A percentile compares a stretch with the other conserved stretches of the same genome.
Conservation (phyloP, 2,329 filamentous ascomycete species). For the Paraconiothyrium sp. region DNA sequence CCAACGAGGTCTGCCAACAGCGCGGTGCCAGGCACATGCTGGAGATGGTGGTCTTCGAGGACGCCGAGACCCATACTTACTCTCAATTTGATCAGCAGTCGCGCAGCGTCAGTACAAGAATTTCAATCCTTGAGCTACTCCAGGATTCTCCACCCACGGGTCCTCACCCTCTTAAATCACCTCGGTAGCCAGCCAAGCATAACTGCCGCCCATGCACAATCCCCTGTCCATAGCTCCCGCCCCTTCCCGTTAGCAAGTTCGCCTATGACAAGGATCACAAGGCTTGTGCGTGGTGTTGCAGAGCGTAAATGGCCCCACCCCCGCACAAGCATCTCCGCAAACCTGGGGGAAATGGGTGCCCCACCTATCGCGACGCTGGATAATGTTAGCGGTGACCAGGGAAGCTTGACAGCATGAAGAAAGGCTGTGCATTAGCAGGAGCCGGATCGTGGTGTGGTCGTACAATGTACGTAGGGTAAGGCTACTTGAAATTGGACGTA, state of each 20-base stretch:
- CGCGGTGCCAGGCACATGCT: conserved; percentile 34
- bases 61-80: conserved; percentile 32
- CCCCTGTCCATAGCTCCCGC: background rate
- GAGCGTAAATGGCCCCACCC: conserved; percentile 11
- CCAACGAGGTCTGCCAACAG: conserved; percentile 28
- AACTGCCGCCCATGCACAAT: conserved; percentile 9
- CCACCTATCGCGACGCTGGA: conserved; percentile 8
- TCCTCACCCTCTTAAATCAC: conserved; percentile 2
- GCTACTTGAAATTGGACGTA: background rate
- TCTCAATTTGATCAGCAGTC: background rate
- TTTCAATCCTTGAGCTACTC: background rate
- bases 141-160: background rate
- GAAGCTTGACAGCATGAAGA: background rate
- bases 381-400: conserved; percentile 1
- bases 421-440: too few species aligned
- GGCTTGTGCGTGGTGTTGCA: conserved; percentile 3
- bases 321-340: conserved; percentile 10
- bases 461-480: background rate
- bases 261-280: background rate
- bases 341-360: conserved; percentile 1
- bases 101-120: background rate
- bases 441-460: background rate
- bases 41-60: conserved; percentile 30
- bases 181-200: conserved; percentile 9
- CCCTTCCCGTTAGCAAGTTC: conserved; percentile 1